Evolutionary conservation across 1,139 yeast genomes (phyloP).

Genomic region (Schizosaccharomyces versatilis): DNA sequence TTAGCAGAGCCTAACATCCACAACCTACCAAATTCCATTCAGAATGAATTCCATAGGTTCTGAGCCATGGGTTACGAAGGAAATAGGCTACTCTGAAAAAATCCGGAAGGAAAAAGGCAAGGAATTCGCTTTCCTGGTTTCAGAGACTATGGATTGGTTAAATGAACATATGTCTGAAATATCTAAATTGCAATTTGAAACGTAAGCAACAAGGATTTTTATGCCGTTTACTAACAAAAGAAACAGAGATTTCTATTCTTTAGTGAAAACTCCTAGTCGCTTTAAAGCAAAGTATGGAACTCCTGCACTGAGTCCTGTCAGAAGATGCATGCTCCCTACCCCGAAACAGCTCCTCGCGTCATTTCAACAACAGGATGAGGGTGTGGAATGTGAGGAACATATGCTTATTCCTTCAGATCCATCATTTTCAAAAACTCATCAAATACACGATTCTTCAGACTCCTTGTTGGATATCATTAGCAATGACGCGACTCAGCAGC

Average conservation of each 20-base stretch:
- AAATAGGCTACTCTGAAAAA: not conserved
- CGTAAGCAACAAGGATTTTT: not conserved
- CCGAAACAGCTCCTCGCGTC: not conserved
- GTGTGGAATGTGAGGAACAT: not conserved
- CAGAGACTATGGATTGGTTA: slow-evolving; percentile 1
- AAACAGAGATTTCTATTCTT: not conserved
- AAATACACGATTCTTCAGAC: not conserved
- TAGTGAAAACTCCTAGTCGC: not conserved
- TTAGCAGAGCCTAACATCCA: too few species aligned
- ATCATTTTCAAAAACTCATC: not conserved
- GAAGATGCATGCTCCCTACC: not conserved
- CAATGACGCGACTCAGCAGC: too few species aligned
- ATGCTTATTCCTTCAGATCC: not conserved
- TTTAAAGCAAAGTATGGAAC: not conserved
- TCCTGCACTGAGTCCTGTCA: not conserved
- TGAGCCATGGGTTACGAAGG: not conserved
- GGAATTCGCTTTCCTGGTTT: not conserved
- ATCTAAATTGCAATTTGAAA: not conserved
- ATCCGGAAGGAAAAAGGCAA: not conserved
- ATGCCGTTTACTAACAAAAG: not conserved
- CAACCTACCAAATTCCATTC: too few species aligned
- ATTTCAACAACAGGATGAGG: not conserved
- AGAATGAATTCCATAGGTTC: not conserved
- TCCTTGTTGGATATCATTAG: not conserved
- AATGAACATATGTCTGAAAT: slow-evolving; percentile 1